phyloP scores from a whole-genome alignment of 2,329 filamentous ascomycete species.

The Aspergillus fijiensis region DNA sequence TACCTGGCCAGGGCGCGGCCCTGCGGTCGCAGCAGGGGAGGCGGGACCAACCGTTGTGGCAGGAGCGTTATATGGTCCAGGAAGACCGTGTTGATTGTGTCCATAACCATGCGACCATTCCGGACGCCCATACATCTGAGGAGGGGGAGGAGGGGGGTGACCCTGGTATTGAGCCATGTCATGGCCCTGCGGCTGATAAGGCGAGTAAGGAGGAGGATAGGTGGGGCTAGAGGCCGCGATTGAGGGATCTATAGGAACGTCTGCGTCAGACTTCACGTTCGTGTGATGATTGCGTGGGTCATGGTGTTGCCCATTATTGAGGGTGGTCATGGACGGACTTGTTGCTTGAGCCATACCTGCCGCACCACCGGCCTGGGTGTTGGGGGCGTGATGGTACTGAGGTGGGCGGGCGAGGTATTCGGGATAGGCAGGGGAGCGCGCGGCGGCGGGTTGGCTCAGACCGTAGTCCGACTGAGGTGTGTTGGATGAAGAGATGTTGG shows the following conservation, averaged over 20 bases:
- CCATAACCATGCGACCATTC: conserved; percentile 49
- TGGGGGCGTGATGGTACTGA: conserved; percentile 72
- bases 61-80: conserved; percentile 50
- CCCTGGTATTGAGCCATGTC: conserved; percentile 74
- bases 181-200: conserved; percentile 77
- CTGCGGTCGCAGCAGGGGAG: conserved; percentile 60
- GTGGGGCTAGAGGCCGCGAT: conserved; percentile 91
- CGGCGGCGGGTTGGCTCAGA: conserved; percentile 68
- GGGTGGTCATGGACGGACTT: conserved; percentile 87
- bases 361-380: conserved; percentile 70
- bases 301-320: conserved; percentile 73
- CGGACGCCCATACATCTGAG: conserved; percentile 49
- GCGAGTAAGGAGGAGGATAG: conserved; percentile 83
- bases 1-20: conserved; percentile 63
- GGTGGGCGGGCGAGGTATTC: conserved; percentile 77
- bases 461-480: conserved; percentile 89
- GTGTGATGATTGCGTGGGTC: conserved; percentile 65
- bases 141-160: conserved; percentile 46
- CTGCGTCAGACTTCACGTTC: conserved; percentile 84
- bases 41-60: conserved; percentile 60
- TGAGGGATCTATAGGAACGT: conserved; percentile 98
- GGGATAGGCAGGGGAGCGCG: conserved; percentile 80
- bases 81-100: conserved; percentile 49
- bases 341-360: conserved; percentile 98
- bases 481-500: conserved; percentile 71